phyloP scores from a whole-genome alignment of 192 early-diverging fungal species.

The Podila minutissima region DNA sequence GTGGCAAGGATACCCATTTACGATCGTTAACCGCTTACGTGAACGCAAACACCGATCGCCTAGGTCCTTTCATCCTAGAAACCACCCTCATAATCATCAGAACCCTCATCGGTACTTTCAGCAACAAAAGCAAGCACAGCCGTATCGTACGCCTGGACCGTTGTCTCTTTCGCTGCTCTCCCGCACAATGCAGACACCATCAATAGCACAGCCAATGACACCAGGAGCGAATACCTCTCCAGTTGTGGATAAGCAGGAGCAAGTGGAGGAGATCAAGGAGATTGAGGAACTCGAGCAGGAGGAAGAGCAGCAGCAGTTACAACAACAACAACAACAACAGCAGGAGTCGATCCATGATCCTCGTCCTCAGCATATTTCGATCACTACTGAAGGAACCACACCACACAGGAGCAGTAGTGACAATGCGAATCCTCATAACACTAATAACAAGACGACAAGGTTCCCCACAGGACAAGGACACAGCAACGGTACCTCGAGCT shows the following conservation, averaged over 20 bases:
- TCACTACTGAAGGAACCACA: background rate
- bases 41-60: background rate
- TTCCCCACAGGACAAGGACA: background rate
- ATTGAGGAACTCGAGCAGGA: background rate
- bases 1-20: constrained; percentile 4
- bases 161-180: background rate
- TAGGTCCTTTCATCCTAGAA: background rate
- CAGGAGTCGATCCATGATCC: background rate
- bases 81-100: constrained; percentile 3
- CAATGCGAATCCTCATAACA: background rate
- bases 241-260: background rate
- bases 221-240: background rate
- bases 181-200: background rate
- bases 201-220: background rate
- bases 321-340: constrained; percentile 1
- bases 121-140: background rate
- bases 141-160: background rate
- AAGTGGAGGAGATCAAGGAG: background rate
- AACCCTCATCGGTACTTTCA: constrained; percentile 35
- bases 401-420: background rate
- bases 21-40: background rate
- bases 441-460: background rate
- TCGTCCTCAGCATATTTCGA: background rate
- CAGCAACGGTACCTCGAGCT: background rate
- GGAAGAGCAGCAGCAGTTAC: constrained; percentile 4